Conservation (phyloP, 169 alveolate genomes). For the Cryptosporidium tyzzeri region DNA sequence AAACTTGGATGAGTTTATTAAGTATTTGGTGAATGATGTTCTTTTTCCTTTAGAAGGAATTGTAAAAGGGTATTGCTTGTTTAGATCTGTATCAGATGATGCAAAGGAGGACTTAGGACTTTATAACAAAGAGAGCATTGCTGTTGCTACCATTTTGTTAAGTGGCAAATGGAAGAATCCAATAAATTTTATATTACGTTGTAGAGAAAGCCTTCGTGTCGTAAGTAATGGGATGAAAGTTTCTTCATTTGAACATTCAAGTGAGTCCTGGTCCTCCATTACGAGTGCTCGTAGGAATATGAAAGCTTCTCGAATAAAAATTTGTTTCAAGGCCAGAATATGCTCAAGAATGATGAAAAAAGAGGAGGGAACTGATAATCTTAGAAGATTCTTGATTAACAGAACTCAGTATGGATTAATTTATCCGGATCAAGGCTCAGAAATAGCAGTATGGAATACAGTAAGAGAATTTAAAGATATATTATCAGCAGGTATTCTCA, state of each 20-base stretch:
- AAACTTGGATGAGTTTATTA: conserved; percentile 19
- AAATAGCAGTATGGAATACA: conserved; percentile 50
- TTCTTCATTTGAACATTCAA: neutral
- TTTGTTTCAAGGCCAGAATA: conserved; percentile 22
- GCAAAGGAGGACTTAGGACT: neutral
- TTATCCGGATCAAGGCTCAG: conserved; percentile 18
- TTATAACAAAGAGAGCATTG: conserved; percentile 24
- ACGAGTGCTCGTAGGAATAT: neutral
- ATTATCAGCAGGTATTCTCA: conserved; percentile 16
- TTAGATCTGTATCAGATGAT: conserved; percentile 30
- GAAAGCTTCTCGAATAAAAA: conserved; percentile 19
- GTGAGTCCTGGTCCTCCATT: neutral
- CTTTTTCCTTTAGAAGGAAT: conserved; percentile 58
- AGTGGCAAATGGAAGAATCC: conserved; percentile 68
- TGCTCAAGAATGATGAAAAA: conserved; percentile 47
- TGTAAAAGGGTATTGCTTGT: conserved; percentile 54
- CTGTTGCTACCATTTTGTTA: conserved; percentile 17
- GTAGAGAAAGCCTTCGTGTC: conserved; percentile 28
- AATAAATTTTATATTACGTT: conserved; percentile 5
- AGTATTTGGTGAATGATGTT: conserved; percentile 38
- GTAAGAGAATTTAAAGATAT: conserved; percentile 35
- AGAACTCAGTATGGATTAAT: conserved; percentile 41
- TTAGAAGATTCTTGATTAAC: conserved; percentile 3
- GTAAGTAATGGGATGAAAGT: conserved; percentile 29
- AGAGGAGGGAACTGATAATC: conserved; percentile 23